A percentile compares a stretch with the other conserved stretches of the same genome.
These are phyloP conservation scores for Neonectria ditissima DNA, from an alignment of 2,329 filamentous ascomycete species.

Conservation along the genomic window DNA sequence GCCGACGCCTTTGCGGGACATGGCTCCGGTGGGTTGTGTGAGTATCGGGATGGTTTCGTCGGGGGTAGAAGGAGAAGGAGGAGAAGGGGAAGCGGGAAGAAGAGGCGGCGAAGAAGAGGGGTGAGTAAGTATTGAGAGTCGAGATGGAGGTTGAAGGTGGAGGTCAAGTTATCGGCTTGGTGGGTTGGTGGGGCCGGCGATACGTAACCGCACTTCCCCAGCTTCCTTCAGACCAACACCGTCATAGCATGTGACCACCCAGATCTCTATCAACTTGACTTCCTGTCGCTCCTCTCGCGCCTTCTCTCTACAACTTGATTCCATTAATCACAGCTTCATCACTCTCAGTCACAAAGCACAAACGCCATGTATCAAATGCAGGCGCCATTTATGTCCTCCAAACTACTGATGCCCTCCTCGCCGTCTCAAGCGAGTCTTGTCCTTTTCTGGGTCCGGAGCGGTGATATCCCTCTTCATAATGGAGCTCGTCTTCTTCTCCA, in stretches of 20 bases:
- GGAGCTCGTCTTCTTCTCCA: neutral
- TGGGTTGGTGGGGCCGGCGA: constrained; percentile 29
- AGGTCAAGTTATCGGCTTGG: constrained; percentile 22
- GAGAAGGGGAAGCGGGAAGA: neutral
- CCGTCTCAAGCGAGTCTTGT: constrained; percentile 10
- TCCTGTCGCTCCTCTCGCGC: neutral
- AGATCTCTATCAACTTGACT: constrained; percentile 21
- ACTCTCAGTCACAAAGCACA: neutral
- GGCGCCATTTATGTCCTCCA: constrained; percentile 12
- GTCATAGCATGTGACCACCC: constrained; percentile 21
- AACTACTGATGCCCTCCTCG: constrained; percentile 13
- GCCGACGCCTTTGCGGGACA: constrained; percentile 86
- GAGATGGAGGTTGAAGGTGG: constrained; percentile 15
- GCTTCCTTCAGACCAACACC: constrained; percentile 7
- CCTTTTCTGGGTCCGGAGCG: constrained; percentile 12
- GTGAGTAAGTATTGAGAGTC: neutral
- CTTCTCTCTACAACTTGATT: constrained; percentile 17
- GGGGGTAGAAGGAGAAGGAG: neutral
- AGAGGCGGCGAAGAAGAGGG: neutral
- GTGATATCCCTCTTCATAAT: constrained; percentile 13
- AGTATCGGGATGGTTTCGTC: constrained; percentile 6
- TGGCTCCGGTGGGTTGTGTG: constrained; percentile 45
- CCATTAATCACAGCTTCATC: neutral
- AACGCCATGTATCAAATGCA: constrained; percentile 11
- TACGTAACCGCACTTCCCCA: constrained; percentile 24